These are phyloP conservation scores for Metschnikowia orientalis DNA, from an alignment of 805 yeast species.

Conservation along the genomic window DNA sequence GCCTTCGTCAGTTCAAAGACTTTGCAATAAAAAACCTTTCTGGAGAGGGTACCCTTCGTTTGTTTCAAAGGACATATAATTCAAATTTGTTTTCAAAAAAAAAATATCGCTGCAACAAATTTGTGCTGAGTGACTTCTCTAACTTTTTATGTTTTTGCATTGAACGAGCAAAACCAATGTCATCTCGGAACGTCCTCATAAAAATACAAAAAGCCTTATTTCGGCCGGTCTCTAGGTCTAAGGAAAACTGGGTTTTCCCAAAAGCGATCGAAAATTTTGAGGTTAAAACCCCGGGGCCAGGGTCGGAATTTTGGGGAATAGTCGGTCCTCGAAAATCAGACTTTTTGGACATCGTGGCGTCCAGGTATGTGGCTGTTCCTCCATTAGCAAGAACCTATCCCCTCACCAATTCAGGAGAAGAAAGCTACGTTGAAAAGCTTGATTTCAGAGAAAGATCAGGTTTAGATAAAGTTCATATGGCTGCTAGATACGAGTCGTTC, in stretches of 20 bases:
- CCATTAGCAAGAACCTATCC: conserved; percentile 55
- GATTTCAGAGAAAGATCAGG: conserved; percentile 36
- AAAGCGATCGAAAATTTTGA: conserved; percentile 26
- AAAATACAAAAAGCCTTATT: conserved; percentile 24
- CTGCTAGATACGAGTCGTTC: conserved; percentile 84
- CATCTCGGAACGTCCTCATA: too few relatives aligned
- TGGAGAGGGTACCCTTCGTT: too few relatives aligned
- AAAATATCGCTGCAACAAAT: too few relatives aligned
- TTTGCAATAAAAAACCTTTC: too few relatives aligned
- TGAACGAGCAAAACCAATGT: too few relatives aligned
- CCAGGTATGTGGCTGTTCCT: conserved; percentile 50
- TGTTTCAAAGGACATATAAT: too few relatives aligned
- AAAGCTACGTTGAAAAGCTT: conserved; percentile 30
- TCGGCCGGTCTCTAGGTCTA: too few relatives aligned
- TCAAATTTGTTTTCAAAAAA: too few relatives aligned
- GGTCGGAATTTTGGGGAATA: conserved; percentile 29
- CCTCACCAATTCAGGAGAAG: conserved; percentile 22
- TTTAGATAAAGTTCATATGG: conserved; percentile 57
- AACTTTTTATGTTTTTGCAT: too few relatives aligned
- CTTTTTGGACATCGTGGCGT: conserved; percentile 54
- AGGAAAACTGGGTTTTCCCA: conserved; percentile 20
- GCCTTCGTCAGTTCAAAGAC: too few relatives aligned
- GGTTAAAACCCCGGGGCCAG: conserved; percentile 12
- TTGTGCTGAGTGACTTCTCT: too few relatives aligned
- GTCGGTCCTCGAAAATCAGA: conserved; percentile 47